Conservation (phyloP, 2,329 filamentous ascomycete genomes). For the Trichoderma lentiforme region DNA sequence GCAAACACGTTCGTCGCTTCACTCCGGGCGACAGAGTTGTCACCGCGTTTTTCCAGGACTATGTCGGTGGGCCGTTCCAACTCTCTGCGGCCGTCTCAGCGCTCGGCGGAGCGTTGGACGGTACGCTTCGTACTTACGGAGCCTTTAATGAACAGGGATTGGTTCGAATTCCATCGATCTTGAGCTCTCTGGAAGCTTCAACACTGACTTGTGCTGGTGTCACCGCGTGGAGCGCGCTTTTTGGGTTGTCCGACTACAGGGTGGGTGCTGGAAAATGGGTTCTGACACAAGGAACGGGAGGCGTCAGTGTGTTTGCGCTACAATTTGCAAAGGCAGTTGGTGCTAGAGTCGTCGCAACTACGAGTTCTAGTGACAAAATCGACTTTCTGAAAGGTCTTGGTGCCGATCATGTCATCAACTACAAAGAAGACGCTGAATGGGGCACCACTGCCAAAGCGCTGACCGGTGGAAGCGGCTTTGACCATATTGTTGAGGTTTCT, state of each 20-base stretch:
- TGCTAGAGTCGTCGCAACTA: constrained; percentile 3
- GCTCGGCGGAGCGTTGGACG: background rate
- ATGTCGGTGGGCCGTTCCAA: background rate
- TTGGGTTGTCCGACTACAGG: background rate
- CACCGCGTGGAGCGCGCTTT: background rate
- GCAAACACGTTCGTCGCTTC: constrained; percentile 2
- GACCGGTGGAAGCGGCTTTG: background rate
- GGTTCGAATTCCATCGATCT: background rate
- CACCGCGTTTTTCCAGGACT: background rate
- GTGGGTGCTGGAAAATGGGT: constrained; percentile 1
- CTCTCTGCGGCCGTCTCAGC: background rate
- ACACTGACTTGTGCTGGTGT: background rate
- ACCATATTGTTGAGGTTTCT: constrained; percentile 1
- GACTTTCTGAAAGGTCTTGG: background rate
- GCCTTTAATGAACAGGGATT: constrained; percentile 1
- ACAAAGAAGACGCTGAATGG: background rate
- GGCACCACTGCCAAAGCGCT: background rate
- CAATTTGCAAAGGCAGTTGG: constrained; percentile 1
- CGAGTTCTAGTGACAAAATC: background rate
- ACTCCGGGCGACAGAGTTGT: constrained; percentile 5
- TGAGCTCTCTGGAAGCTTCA: background rate
- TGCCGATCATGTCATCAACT: constrained; percentile 1
- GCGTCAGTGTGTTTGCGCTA: constrained; percentile 6
- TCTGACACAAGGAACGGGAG: background rate
- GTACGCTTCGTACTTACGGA: background rate